These are phyloP conservation scores for Saccharomycopsis phalli DNA, from an alignment of 1,139 yeast genomes.

Conservation along the genomic window DNA sequence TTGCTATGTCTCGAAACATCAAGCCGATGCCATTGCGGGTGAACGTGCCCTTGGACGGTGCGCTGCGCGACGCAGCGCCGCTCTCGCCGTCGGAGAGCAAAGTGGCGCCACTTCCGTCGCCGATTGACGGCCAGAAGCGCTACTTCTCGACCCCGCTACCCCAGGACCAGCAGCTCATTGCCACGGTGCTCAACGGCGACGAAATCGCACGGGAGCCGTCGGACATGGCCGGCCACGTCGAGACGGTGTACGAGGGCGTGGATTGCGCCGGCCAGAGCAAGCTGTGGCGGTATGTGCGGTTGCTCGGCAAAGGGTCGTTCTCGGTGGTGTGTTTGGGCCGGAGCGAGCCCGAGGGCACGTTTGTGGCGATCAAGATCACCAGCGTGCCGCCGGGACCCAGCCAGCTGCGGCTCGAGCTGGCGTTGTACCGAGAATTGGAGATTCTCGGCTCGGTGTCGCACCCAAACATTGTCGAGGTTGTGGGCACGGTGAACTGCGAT, in stretches of 20 bases:
- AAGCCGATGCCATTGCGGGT: too few relatives aligned
- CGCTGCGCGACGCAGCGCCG: too few relatives aligned
- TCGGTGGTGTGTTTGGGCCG: slow-evolving; percentile 45
- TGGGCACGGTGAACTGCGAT: slow-evolving; percentile 25
- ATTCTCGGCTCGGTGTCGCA: slow-evolving; percentile 40
- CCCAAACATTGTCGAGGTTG: slow-evolving; percentile 35
- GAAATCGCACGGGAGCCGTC: slow-evolving; percentile 20
- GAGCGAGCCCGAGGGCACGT: background rate
- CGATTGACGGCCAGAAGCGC: slow-evolving; percentile 2
- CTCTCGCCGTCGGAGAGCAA: background rate
- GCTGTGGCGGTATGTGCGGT: slow-evolving; percentile 27
- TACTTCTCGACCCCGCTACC: slow-evolving; percentile 24
- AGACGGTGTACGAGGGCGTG: slow-evolving; percentile 21
- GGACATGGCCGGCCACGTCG: slow-evolving; percentile 12
- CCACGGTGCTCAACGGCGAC: slow-evolving; percentile 7
- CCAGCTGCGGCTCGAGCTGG: slow-evolving; percentile 52
- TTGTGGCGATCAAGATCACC: slow-evolving; percentile 20
- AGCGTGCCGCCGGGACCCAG: slow-evolving; percentile 26
- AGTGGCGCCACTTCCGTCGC: background rate
- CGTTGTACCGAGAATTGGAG: slow-evolving; percentile 66
- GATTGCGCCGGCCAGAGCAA: slow-evolving; percentile 23
- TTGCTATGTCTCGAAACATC: too few relatives aligned
- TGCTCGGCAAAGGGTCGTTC: slow-evolving; percentile 52
- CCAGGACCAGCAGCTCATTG: slow-evolving; percentile 19
- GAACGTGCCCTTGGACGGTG: too few relatives aligned